phyloP scores from a whole-genome alignment of 768 basidiomycete species.

The Leccinum aurantiacum region DNA sequence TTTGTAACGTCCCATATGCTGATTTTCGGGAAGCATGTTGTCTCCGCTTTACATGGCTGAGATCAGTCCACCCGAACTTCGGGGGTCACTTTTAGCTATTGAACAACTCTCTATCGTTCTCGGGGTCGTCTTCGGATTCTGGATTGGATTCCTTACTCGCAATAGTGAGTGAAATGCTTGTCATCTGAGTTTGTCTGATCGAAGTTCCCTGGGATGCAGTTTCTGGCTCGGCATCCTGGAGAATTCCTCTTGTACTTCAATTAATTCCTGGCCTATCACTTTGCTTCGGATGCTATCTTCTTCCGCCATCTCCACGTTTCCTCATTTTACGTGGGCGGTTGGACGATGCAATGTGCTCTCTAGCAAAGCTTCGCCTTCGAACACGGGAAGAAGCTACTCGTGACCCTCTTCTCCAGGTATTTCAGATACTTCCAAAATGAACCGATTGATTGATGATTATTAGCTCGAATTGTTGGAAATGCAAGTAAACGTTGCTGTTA shows the following conservation, averaged over 20 bases:
- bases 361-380: slow-evolving; percentile 53
- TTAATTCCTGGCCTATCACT: slow-evolving; percentile 68
- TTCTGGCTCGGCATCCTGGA: slow-evolving; percentile 67
- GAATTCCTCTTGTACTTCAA: slow-evolving; percentile 73
- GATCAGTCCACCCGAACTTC: slow-evolving; percentile 76
- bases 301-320: slow-evolving; percentile 51
- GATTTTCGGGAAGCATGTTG: slow-evolving; percentile 55
- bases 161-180: slow-evolving; percentile 41
- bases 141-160: slow-evolving; percentile 76
- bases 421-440: neutral
- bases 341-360: slow-evolving; percentile 56
- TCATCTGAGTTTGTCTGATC: neutral
- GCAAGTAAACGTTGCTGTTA: slow-evolving; percentile 60
- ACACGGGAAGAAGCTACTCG: slow-evolving; percentile 42
- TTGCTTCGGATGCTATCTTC: slow-evolving; percentile 53
- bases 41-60: slow-evolving; percentile 82
- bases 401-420: slow-evolving; percentile 55
- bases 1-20: slow-evolving; percentile 4
- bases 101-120: slow-evolving; percentile 82
- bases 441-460: neutral
- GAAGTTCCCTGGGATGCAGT: slow-evolving; percentile 37
- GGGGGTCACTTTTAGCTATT: slow-evolving; percentile 76
- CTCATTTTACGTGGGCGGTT: slow-evolving; percentile 49
- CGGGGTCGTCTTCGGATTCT: slow-evolving; percentile 81
- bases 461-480: slow-evolving; percentile 78